Evolutionary conservation across 2,329 filamentous ascomycete genomes (phyloP), one percentile per base, ranked within the genome.

Genomic region (Colletotrichum musicola): DNA sequence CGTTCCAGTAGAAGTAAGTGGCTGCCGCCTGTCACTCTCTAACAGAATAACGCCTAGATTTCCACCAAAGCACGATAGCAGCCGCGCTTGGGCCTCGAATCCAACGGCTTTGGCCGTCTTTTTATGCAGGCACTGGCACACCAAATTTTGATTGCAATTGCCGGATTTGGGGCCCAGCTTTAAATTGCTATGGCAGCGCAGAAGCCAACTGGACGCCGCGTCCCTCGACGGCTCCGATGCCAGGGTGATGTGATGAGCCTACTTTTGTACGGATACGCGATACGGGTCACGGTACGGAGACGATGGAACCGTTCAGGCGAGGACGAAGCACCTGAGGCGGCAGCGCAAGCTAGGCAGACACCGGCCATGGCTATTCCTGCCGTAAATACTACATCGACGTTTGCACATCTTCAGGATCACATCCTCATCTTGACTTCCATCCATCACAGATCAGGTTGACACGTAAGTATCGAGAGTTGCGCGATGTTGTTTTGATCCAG

Each of bases 131-230:
- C 38, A 22, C 50, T 30, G 35, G 44, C 38, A 20, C 55, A 42
- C 40, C 46, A 42, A 35, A 27, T 68, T 35, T 69, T 63, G 58
- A 69, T 68, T 68, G 44, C 40, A 63, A 56, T 57, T 69, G 50
- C 66, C 66, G 30, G 20, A 67, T 67, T 20, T 35, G 62, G 30
- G 44, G n/a, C 18, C 25, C 35, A 44, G 13, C 30, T 42, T 62
- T 44, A 57, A 68, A 68, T 62, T 68, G 46, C 62, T 44, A 46
- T 44, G 22, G 57, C 51, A 67, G 63, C 27, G 30, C 44, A 53
- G 51, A 49, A 57, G 62, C 56, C 49, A 65, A 51, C 62, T 44
- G 27, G 53, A 58, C 55, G 65, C 62, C 35, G 42, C 55, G 62
- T 35, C 54, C 35, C 44, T 35, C 25, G 35, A 62, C 27, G 22